Evolutionary conservation across 202 grass and related monocot species (phyloP).

Genomic region (Zizania palustris): DNA sequence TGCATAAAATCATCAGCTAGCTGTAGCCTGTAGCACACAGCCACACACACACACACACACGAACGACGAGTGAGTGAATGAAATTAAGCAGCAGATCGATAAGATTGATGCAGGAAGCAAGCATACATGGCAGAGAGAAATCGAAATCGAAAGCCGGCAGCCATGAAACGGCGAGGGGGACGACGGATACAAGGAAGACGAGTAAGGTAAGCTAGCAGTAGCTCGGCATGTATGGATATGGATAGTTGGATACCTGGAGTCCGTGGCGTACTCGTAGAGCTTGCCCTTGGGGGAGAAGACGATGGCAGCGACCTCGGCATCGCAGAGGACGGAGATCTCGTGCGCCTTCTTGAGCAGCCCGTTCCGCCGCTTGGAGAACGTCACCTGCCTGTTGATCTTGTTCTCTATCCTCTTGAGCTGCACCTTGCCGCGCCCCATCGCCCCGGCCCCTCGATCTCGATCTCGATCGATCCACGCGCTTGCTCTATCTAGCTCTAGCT

Average conservation of each 20-base stretch:
- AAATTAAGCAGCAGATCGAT: background rate
- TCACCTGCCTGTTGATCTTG: constrained; percentile 72
- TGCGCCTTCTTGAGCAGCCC: constrained; percentile 69
- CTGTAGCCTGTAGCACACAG: constrained; percentile 2
- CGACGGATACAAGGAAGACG: too few species aligned
- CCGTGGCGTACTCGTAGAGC: constrained; percentile 55
- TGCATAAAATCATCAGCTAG: background rate
- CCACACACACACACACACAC: background rate
- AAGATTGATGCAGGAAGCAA: background rate
- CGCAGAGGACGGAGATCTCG: constrained; percentile 68
- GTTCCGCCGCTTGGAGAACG: constrained; percentile 59
- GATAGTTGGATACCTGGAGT: constrained; percentile 24
- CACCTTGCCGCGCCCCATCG: constrained; percentile 70
- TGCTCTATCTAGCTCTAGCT: background rate
- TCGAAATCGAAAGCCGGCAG: background rate
- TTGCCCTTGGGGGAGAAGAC: constrained; percentile 63
- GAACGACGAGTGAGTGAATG: too few species aligned
- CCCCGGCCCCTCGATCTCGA: background rate
- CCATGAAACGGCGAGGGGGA: background rate
- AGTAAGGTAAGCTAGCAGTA: background rate
- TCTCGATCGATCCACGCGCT: background rate
- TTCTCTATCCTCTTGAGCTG: constrained; percentile 78
- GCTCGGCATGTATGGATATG: background rate
- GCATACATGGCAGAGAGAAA: constrained; percentile 17
- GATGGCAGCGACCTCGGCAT: constrained; percentile 58